Evolutionary conservation across 306 rosid genomes (phyloP).

Genomic region (Luffa acutangula): DNA sequence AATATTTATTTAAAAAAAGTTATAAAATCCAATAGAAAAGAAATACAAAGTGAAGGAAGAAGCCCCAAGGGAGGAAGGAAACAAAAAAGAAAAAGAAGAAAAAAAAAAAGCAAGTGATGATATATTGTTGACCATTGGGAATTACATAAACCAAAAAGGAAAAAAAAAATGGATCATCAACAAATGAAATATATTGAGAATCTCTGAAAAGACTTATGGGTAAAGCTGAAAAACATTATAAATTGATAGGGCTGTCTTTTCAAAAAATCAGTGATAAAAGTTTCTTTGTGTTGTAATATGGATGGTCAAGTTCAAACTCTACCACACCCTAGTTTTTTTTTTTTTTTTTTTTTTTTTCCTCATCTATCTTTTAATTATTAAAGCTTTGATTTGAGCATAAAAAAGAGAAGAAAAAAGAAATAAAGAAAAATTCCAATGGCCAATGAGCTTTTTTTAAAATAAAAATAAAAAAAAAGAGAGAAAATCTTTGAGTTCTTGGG

Average conservation of each 20-base stretch:
- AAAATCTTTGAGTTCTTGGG: neutral
- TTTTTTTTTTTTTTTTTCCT: no score
- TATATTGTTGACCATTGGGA: neutral
- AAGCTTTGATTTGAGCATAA: no score
- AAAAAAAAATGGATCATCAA: neutral
- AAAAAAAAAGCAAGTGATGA: neutral
- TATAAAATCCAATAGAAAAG: no score
- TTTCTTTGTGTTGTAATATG: neutral
- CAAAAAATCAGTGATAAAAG: neutral
- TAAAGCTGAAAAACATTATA: neutral
- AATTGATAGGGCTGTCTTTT: neutral
- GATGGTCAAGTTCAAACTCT: neutral
- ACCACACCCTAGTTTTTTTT: neutral
- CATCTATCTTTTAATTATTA: no score
- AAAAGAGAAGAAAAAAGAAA: no score
- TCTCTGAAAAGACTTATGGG: neutral
- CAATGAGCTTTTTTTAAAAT: neutral
- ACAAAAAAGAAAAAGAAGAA: no score
- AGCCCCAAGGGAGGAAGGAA: no score
- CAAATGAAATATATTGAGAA: neutral
- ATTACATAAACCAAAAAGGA: neutral
- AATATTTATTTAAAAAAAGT: no score
- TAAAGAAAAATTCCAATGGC: neutral
- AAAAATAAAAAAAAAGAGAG: neutral
- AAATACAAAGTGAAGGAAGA: no score